phyloP scores from a whole-genome alignment of 306 rosid species.

The Prunus armeniaca region DNA sequence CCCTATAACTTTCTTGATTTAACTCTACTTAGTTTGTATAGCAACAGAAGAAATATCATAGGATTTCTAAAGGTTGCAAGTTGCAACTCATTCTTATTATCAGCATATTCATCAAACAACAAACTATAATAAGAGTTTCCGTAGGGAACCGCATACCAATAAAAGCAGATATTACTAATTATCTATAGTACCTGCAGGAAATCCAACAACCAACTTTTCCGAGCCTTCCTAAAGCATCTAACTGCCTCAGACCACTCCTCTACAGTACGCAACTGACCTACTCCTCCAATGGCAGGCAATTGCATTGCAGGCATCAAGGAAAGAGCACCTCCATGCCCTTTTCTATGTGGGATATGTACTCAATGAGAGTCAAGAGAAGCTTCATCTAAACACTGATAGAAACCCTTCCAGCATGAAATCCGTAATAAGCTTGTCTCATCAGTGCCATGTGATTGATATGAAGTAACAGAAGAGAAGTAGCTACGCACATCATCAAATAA shows the following conservation, averaged over 20 bases:
- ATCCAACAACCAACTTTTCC: slow-evolving; percentile 58
- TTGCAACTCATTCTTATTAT: neutral
- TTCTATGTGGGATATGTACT: slow-evolving; percentile 56
- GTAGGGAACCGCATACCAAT: neutral
- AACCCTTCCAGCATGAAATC: slow-evolving; percentile 90
- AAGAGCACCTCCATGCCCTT: slow-evolving; percentile 79
- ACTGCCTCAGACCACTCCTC: slow-evolving; percentile 81
- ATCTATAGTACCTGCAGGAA: slow-evolving; percentile 57
- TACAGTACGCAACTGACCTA: slow-evolving; percentile 26
- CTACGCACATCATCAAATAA: slow-evolving; percentile 54
- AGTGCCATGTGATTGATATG: slow-evolving; percentile 31
- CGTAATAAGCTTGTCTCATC: slow-evolving; percentile 44
- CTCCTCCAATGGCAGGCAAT: slow-evolving; percentile 23
- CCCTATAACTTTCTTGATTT: neutral
- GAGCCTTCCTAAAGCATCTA: slow-evolving; percentile 82
- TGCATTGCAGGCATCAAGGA: slow-evolving; percentile 54
- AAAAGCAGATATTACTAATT: slow-evolving; percentile 7
- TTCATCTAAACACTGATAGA: slow-evolving; percentile 63
- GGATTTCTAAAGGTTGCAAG: neutral
- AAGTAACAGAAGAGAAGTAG: slow-evolving; percentile 50
- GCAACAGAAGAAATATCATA: neutral
- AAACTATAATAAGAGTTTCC: neutral
- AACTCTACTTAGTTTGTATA: slow-evolving; percentile 1
- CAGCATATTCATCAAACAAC: neutral
- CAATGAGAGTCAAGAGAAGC: slow-evolving; percentile 59